These are phyloP conservation scores for Litchi chinensis DNA, from an alignment of 345 rosid species.

Conservation along the genomic window DNA sequence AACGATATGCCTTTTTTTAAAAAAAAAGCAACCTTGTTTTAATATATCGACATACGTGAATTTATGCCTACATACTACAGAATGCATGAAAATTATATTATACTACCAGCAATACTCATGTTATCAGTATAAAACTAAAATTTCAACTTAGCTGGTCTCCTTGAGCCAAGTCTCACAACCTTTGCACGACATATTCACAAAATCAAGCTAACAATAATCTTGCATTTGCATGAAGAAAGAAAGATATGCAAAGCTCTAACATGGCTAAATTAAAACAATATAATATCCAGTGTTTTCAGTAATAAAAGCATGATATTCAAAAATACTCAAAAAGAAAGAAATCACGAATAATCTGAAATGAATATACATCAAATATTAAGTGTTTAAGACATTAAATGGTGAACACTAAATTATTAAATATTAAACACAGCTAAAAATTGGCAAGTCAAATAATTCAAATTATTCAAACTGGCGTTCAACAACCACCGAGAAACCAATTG, in stretches of 20 bases:
- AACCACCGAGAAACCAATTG: not conserved
- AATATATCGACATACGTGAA: constrained; percentile 1
- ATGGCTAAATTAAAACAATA: not conserved
- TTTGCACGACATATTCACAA: not conserved
- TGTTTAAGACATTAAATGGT: not conserved
- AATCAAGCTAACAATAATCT: not conserved
- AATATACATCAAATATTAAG: not conserved
- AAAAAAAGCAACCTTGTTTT: not conserved
- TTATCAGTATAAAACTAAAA: not conserved
- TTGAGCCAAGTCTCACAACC: not conserved
- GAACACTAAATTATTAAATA: not conserved
- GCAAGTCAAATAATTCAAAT: not conserved
- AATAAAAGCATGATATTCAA: not conserved
- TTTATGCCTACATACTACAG: not conserved
- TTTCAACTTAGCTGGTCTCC: not conserved
- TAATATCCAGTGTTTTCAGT: not conserved
- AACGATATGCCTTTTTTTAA: not conserved
- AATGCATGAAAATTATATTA: not conserved
- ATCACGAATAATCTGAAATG: not conserved
- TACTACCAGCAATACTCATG: not conserved
- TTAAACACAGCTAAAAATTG: not conserved
- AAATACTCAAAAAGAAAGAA: not conserved
- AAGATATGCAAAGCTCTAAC: not conserved
- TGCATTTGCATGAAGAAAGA: not conserved
- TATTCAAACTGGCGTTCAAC: not conserved